Conservation (phyloP, 1,139 yeast species). For the Suhomyces kunorum region DNA sequence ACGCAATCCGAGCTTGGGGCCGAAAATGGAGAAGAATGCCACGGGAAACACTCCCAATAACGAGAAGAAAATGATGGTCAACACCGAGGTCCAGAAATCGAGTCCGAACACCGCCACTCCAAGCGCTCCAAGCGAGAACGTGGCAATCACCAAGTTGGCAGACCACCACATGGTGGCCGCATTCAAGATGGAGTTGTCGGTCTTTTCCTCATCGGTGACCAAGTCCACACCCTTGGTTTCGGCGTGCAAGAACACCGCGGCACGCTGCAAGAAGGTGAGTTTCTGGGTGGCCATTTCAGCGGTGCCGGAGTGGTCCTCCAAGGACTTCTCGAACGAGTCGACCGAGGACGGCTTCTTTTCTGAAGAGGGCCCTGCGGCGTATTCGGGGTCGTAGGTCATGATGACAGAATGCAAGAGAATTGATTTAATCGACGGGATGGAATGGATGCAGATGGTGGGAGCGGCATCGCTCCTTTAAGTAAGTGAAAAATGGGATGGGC, state of each 20-base stretch:
- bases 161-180: conserved; percentile 93
- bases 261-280: conserved; percentile 21
- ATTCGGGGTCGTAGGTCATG: conserved; percentile 17
- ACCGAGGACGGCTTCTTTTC: conserved; percentile 21
- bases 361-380: conserved; percentile 6
- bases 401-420: conserved; percentile 8
- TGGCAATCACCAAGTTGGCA: conserved; percentile 85
- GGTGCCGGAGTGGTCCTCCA: conserved; percentile 25
- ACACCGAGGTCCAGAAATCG: conserved; percentile 66
- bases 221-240: conserved; percentile 72
- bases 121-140: conserved; percentile 78
- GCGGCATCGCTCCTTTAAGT: conserved; percentile 2
- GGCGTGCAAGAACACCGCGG: conserved; percentile 45
- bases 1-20: conserved; percentile 82
- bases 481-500: conserved; percentile 10
- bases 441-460: conserved; percentile 1
- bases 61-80: conserved; percentile 69
- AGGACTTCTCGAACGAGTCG: conserved; percentile 29
- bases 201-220: conserved; percentile 67
- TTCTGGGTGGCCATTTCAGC: conserved; percentile 23
- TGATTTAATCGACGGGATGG: neutral
- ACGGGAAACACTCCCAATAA: conserved; percentile 74
- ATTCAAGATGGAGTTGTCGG: conserved; percentile 59
- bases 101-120: conserved; percentile 60
- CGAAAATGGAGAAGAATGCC: conserved; percentile 80